Evolutionary conservation across 805 yeast species (phyloP).

Genomic region (Starmerella geochares): DNA sequence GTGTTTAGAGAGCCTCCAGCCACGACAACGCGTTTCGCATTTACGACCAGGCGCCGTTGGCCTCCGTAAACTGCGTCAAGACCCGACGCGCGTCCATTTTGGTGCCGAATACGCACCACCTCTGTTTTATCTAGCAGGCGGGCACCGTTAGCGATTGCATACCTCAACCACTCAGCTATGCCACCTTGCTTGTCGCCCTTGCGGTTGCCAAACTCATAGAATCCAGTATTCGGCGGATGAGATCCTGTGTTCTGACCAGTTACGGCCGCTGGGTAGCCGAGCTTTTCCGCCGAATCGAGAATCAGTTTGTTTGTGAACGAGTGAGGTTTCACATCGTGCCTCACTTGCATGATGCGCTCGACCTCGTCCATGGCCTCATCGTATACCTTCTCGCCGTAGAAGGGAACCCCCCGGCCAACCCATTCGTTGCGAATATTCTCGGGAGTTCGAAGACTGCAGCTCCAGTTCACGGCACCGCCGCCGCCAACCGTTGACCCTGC

Average conservation of each 20-base stretch:
- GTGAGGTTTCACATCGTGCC: conserved; percentile 34
- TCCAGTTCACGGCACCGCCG: conserved; percentile 51
- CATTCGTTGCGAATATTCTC: conserved; percentile 44
- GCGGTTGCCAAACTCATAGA: conserved; percentile 42
- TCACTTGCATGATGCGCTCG: conserved; percentile 41
- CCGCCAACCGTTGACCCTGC: conserved; percentile 52
- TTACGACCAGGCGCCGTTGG: conserved; percentile 27
- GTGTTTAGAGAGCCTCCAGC: conserved; percentile 43
- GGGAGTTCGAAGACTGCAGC: conserved; percentile 43
- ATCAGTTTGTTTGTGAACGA: conserved; percentile 38
- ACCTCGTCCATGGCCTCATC: conserved; percentile 41
- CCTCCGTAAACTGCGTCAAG: conserved; percentile 34
- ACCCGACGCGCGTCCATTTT: conserved; percentile 39
- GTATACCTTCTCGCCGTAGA: conserved; percentile 37
- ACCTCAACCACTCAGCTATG: conserved; percentile 41
- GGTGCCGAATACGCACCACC: conserved; percentile 36
- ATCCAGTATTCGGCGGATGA: conserved; percentile 39
- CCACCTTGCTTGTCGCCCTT: conserved; percentile 43
- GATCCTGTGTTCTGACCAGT: conserved; percentile 42
- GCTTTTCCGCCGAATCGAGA: conserved; percentile 37
- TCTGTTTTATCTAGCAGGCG: conserved; percentile 39
- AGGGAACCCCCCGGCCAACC: conserved; percentile 40
- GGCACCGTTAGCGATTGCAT: conserved; percentile 39
- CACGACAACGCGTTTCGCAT: conserved; percentile 39
- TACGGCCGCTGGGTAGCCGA: conserved; percentile 37